A percentile compares a stretch with the other conserved stretches of the same genome.
Evolutionary conservation across 2,329 filamentous ascomycete genomes (phyloP).

Genomic region (Davidsoniella australis): DNA sequence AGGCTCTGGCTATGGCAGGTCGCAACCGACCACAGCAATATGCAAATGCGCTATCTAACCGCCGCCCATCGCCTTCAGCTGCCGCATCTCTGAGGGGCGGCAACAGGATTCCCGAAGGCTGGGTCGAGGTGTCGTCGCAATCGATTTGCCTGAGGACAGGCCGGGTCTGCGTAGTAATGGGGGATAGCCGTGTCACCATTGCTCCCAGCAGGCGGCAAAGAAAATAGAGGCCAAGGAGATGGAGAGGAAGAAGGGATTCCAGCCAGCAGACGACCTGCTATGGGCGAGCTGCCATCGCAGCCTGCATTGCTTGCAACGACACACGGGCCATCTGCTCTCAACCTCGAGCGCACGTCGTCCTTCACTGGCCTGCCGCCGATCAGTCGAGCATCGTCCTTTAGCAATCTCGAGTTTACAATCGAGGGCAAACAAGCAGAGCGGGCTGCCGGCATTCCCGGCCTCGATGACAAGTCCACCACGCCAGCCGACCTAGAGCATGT

Average conservation of each 20-base stretch:
- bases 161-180: slow-evolving; percentile 2
- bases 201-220: neutral
- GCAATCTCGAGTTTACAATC: too few relatives aligned
- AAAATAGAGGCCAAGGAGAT: neutral
- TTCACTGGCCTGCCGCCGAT: too few relatives aligned
- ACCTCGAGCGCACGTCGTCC: too few relatives aligned
- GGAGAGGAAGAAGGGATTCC: neutral
- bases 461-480: too few relatives aligned
- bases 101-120: slow-evolving; percentile 4
- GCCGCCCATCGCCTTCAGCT: neutral
- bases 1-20: neutral
- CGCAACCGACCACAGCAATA: neutral
- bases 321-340: too few relatives aligned
- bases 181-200: neutral
- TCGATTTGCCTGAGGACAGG: slow-evolving; percentile 9
- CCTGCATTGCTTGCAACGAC: too few relatives aligned
- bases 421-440: too few relatives aligned
- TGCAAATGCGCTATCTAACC: slow-evolving; percentile 3
- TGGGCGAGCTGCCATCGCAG: neutral
- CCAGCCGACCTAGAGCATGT: too few relatives aligned
- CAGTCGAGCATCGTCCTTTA: too few relatives aligned
- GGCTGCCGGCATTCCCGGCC: too few relatives aligned
- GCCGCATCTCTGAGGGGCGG: neutral
- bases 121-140: slow-evolving; percentile 12
- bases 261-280: neutral